phyloP scores from a whole-genome alignment of 441 rosid species.

The Erodium moschatum region DNA sequence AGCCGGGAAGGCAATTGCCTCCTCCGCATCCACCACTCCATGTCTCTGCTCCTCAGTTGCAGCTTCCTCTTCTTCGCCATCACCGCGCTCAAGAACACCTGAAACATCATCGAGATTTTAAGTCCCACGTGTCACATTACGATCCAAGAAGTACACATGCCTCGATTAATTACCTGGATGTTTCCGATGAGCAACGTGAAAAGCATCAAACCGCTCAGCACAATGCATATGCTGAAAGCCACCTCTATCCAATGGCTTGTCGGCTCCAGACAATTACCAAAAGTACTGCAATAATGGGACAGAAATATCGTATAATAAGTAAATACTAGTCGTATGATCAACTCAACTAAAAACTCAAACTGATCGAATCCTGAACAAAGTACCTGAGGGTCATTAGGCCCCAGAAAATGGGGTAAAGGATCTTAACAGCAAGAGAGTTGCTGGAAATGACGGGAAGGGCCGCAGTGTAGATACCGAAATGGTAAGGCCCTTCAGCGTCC shows the following conservation, averaged over 20 bases:
- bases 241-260: slow-evolving; percentile 54
- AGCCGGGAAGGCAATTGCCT: slow-evolving; percentile 57
- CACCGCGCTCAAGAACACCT: slow-evolving; percentile 56
- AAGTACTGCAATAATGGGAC: slow-evolving; percentile 48
- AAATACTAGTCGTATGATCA: too few species aligned
- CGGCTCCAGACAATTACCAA: slow-evolving; percentile 55
- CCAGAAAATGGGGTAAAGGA: slow-evolving; percentile 73
- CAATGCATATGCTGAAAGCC: slow-evolving; percentile 52
- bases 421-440: slow-evolving; percentile 46
- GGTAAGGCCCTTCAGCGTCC: slow-evolving; percentile 42
- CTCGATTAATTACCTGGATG: slow-evolving; percentile 41
- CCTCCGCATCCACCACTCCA: slow-evolving; percentile 82
- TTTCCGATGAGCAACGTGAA: slow-evolving; percentile 66
- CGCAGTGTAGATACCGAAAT: slow-evolving; percentile 45
- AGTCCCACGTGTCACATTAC: too few species aligned
- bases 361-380: not conserved
- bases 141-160: not conserved
- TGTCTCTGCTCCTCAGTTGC: slow-evolving; percentile 54
- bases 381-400: slow-evolving; percentile 62
- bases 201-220: slow-evolving; percentile 50
- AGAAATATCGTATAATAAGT: too few species aligned
- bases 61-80: slow-evolving; percentile 53
- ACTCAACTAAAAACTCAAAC: too few species aligned
- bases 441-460: slow-evolving; percentile 62
- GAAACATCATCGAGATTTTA: too few species aligned